Conservation (phyloP, 2,329 filamentous ascomycete species). For the Cladophialophora exuberans region DNA sequence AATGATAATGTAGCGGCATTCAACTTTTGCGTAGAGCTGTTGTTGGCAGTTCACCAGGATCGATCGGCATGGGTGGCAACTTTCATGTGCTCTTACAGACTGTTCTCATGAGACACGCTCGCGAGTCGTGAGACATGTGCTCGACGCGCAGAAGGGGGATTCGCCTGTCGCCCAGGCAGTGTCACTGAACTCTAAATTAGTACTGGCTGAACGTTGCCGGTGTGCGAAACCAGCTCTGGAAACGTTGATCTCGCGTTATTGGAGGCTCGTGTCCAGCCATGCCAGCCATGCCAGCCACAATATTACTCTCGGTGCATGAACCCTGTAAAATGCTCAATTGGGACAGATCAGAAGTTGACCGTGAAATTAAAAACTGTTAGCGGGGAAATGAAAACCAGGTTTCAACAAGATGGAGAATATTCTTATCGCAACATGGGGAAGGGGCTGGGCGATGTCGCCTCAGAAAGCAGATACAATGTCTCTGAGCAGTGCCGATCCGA, state of each 20-base stretch:
- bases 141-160: constrained; percentile 7
- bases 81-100: constrained; percentile 16
- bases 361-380: constrained; percentile 22
- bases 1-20: constrained; percentile 27
- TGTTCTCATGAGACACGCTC: constrained; percentile 22
- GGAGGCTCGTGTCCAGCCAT: constrained; percentile 19
- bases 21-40: constrained; percentile 24
- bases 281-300: constrained; percentile 24
- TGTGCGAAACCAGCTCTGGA: constrained; percentile 19
- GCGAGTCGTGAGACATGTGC: constrained; percentile 10
- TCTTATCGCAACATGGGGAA: constrained; percentile 20
- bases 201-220: constrained; percentile 18
- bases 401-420: constrained; percentile 19
- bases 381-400: constrained; percentile 18
- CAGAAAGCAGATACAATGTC: constrained; percentile 13
- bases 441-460: constrained; percentile 15
- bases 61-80: constrained; percentile 21
- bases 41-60: constrained; percentile 20
- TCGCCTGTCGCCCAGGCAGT: constrained; percentile 5
- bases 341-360: constrained; percentile 19
- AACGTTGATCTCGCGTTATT: constrained; percentile 23
- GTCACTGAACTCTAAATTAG: constrained; percentile 9
- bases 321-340: constrained; percentile 18
- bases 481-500: constrained; percentile 23
- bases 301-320: constrained; percentile 19